Base-by-base conservation (phyloP, 139 green algal genomes). In the Chlamydomonas sp. region DNA sequence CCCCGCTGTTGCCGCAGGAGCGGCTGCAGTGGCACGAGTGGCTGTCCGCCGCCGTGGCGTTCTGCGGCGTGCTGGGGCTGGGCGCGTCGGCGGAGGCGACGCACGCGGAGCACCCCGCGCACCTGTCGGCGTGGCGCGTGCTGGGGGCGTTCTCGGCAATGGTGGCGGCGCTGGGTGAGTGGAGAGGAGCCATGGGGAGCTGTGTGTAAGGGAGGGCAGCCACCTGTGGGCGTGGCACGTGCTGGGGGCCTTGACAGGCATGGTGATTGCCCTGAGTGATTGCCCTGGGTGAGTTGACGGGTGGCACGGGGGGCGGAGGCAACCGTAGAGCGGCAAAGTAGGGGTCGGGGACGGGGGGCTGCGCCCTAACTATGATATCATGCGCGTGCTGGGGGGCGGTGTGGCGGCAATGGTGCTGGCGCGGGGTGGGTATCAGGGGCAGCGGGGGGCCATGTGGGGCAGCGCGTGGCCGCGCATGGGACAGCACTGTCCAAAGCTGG, bases 61-160 rank as follows among this genome's bases (percentile, higher is more conserved):
- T 84, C 18, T 5, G 85, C 0, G 96, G 96, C 31, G 95, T 96
- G 14, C 69, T 96, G 16, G 93, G 89, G 2, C 84, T 98, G 75
- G 96, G 96, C 0, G 78, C 80, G 60, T 92, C 90, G 31, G 78
- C 89, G 57, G 89, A 90, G 87, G 71, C 63, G 0, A 60, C 73
- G 61, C 81, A 81, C 79, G 18, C 66, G 60, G 81, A 90, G 9
- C 85, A 88, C 77, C 82, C 89, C 15, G 20, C 66, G 9, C 60
- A 49, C 2, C 14, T 80, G 6, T 66, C 62, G 18, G 18, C 87
- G 1, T 62, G n/a, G 74, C 72, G 83, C 18, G 79, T 91, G 59
- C 73, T 91, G 63, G 57, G 59, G 17, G 63, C 90, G 6, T 90
- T 90, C 49, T 59, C 31, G 0, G 86, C 63, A 5, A 83, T 91